Percentiles rank a stretch among this genome's conserved stretches.
These are phyloP conservation scores for Heritiera littoralis DNA, from an alignment of 345 rosid species.

Conservation along the genomic window DNA sequence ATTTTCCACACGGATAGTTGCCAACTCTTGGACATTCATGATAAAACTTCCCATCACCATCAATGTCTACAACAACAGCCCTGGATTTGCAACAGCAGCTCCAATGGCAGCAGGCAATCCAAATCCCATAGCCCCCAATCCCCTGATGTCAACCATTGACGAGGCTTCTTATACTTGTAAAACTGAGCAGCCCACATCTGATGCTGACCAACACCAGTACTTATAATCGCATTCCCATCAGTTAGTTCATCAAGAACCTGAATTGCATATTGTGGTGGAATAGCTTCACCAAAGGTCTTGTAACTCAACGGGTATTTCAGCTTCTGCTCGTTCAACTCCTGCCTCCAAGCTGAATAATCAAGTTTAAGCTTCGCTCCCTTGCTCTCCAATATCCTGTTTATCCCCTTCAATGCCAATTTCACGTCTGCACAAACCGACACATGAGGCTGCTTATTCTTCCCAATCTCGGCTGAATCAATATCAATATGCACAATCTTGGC, in stretches of 20 bases:
- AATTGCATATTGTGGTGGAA: conserved; percentile 89
- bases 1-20: conserved; percentile 76
- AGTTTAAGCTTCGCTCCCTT: conserved; percentile 42
- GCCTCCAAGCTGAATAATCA: conserved; percentile 71
- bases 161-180: conserved; percentile 82
- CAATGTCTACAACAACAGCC: conserved; percentile 80
- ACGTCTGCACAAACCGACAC: conserved; percentile 81
- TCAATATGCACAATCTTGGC: conserved; percentile 94
- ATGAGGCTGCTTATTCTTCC: conserved; percentile 96
- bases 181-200: conserved; percentile 99
- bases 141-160: conserved; percentile 91
- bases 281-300: conserved; percentile 83
- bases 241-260: conserved; percentile 87
- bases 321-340: conserved; percentile 70
- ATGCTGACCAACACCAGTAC: conserved; percentile 97
- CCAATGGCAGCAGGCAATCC: conserved; percentile 96
- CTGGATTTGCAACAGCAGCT: conserved; percentile 89
- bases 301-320: conserved; percentile 61
- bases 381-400: conserved; percentile 62
- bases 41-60: conserved; percentile 96
- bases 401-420: conserved; percentile 73
- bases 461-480: conserved; percentile 90
- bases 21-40: conserved; percentile 92
- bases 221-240: conserved; percentile 72
- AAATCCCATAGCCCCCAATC: conserved; percentile 97